phyloP scores from a whole-genome alignment of 805 yeast species.

The Lachancea fermentati region DNA sequence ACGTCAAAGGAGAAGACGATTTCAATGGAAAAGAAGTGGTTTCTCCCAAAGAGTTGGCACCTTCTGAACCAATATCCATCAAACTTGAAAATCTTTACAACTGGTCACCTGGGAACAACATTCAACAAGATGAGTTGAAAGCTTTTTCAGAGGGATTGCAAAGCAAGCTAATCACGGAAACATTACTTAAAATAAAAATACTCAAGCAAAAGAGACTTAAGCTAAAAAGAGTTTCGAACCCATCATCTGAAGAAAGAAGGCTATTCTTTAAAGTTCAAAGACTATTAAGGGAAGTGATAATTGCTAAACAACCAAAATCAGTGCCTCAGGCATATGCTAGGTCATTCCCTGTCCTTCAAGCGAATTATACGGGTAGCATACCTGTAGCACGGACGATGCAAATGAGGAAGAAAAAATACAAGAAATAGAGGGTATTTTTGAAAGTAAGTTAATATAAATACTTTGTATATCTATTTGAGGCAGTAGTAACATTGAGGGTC shows the following conservation, averaged over 20 bases:
- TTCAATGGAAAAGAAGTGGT: conserved; percentile 5
- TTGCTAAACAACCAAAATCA: conserved; percentile 32
- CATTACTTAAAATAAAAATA: conserved; percentile 44
- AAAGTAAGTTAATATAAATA: too few relatives aligned
- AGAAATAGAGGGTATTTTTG: conserved; percentile 13
- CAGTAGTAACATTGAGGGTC: background rate
- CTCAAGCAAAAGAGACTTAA: conserved; percentile 43
- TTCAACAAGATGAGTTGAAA: conserved; percentile 49
- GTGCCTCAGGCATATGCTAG: conserved; percentile 30
- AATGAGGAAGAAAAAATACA: conserved; percentile 28
- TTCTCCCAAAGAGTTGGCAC: background rate
- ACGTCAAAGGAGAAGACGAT: conserved; percentile 4
- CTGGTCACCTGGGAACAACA: conserved; percentile 46
- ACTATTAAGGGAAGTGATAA: conserved; percentile 41
- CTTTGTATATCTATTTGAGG: too few relatives aligned
- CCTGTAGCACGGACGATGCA: conserved; percentile 47
- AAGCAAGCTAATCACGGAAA: conserved; percentile 38
- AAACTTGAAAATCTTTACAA: conserved; percentile 39
- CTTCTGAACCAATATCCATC: conserved; percentile 15
- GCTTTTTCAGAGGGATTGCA: conserved; percentile 40
- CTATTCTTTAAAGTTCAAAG: conserved; percentile 41
- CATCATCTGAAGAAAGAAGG: conserved; percentile 38
- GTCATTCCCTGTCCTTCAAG: conserved; percentile 61
- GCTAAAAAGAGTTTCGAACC: conserved; percentile 31
- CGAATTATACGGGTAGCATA: conserved; percentile 71